Conservation (phyloP, 345 rosid species). For the Orychophragmus violaceus region DNA sequence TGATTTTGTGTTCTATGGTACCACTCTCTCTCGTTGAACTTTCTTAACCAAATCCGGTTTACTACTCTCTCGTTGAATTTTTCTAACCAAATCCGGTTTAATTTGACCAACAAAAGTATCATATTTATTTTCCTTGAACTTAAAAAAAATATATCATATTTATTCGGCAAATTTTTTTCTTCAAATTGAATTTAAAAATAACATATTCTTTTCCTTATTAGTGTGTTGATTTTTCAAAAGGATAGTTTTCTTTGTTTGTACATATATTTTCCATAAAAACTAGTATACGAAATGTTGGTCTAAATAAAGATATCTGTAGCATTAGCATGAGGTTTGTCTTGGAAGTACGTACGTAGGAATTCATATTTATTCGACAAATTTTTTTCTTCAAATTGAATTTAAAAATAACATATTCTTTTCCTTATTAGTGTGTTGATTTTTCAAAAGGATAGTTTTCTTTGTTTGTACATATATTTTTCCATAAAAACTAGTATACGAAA, state of each 20-base stretch:
- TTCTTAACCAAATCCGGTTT: no score
- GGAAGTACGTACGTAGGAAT: no score
- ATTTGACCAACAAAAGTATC: no score
- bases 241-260: not conserved
- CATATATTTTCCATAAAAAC: not conserved
- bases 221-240: not conserved
- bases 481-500: not conserved
- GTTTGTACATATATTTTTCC: not conserved
- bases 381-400: not conserved
- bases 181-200: not conserved
- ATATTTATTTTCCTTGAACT: no score
- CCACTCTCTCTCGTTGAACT: not conserved
- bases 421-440: not conserved
- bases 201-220: not conserved
- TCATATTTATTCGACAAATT: not conserved
- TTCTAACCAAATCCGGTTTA: no score
- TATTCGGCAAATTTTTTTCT: not conserved
- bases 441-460: not conserved
- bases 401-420: not conserved
- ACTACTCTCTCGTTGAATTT: no score
- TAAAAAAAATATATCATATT: not conserved
- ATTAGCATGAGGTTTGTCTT: no score
- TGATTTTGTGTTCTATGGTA: no score
- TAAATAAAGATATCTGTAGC: no score
- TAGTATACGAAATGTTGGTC: no score